Conservation (phyloP, 129 eudicot genomes). For the Tagetes erecta region DNA sequence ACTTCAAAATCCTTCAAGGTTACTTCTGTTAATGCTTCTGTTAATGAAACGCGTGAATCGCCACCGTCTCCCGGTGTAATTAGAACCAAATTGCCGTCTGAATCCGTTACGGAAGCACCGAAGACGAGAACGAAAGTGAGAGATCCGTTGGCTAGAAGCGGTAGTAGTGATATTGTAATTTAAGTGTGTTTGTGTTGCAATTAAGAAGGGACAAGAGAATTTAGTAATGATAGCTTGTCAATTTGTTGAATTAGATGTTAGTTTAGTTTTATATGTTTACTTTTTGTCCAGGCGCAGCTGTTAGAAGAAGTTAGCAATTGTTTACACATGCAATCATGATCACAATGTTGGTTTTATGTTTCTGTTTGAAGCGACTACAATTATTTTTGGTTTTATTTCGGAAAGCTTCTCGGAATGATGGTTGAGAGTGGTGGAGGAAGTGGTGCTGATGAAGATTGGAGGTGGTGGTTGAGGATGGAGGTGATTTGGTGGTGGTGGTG, state of each 20-base stretch:
- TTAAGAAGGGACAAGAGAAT: conserved; percentile 9
- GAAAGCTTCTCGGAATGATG: too few relatives aligned
- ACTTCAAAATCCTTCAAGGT: conserved; percentile 31
- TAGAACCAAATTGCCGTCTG: conserved; percentile 35
- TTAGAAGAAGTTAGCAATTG: conserved; percentile 63
- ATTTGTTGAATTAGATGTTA: conserved; percentile 16
- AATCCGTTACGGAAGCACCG: conserved; percentile 20
- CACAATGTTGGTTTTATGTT: background rate
- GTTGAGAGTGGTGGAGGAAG: too few relatives aligned
- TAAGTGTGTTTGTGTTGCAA: conserved; percentile 12
- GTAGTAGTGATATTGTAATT: conserved; percentile 24
- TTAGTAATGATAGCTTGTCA: background rate
- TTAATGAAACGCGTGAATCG: conserved; percentile 39
- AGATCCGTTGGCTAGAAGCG: conserved; percentile 52
- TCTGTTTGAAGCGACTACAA: background rate
- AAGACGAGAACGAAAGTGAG: conserved; percentile 45
- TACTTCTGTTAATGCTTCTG: conserved; percentile 28
- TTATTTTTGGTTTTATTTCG: background rate
- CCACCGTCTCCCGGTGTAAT: conserved; percentile 31
- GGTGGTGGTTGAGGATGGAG: too few relatives aligned
- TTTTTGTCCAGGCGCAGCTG: conserved; percentile 56
- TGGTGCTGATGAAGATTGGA: too few relatives aligned
- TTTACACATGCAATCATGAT: conserved; percentile 3
- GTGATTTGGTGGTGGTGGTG: too few relatives aligned
- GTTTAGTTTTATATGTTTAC: background rate